Base-by-base conservation (phyloP, 2,329 filamentous ascomycete genomes). In the Colletotrichum aenigma region DNA sequence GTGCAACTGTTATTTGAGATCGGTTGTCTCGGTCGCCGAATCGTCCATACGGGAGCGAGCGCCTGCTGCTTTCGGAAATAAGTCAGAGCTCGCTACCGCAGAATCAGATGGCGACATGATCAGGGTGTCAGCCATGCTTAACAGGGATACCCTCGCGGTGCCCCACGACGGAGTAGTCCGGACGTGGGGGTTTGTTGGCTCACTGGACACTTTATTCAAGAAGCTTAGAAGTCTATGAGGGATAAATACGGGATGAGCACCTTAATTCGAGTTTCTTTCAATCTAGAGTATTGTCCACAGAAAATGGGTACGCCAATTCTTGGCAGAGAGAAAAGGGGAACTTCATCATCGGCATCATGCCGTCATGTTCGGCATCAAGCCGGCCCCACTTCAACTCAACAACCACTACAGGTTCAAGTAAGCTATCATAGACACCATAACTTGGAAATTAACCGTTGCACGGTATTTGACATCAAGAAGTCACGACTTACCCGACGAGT, bases 361-460 rank as follows among this genome's bases (percentile, higher is more conserved):
- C 52, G 52, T 26, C n/a, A 1, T 56, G 12, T n/a, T 26, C 24
- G 52, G 21, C 52, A 12, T 26, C 38, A 43, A 43, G 38, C 18
- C 38, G 38, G 38, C n/a, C 38, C 38, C 38, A 43, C 38, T n/a
- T 43, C 18, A 43, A n/a, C 18, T 43, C 2, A 3, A n/a, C 38
- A 43, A n/a, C 38, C 18, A 43, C 18, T n/a, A n/a, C 18, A n/a
- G 3, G 5, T n/a, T 43, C 38, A 12, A 2, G 0, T 43, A n/a
- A n/a, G 0, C 8, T 12, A n/a, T 10, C 38, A 43, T 12, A 12
- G 5, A 43, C 16, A 5, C 9, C 0, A n/a, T 18, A 6, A n/a
- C 0, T 43, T 10, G 38, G 8, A 43, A 5, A 43, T 5, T n/a
- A 43, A 4, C 18, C 0, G 8, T 43, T 9, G 16, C 38, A 6